phyloP scores from a whole-genome alignment of 1,284 basidiomycete species.

The Boletellus dicymbophilus region DNA sequence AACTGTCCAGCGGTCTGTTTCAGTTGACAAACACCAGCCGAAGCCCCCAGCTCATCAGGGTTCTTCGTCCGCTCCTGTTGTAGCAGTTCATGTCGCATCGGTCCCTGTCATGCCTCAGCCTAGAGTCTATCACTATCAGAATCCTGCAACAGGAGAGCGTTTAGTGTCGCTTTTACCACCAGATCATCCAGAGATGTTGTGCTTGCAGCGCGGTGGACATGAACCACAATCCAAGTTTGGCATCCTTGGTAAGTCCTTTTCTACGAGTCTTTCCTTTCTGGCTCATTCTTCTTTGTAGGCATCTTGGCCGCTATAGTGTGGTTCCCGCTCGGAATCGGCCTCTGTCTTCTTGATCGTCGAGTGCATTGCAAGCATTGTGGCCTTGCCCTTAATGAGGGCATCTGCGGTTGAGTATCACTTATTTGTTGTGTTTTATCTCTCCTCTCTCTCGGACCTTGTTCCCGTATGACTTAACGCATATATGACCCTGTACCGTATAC shows the following conservation, averaged over 20 bases:
- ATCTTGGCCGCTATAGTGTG: constrained; percentile 76
- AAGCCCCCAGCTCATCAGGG: constrained; percentile 9
- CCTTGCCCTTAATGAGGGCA: constrained; percentile 34
- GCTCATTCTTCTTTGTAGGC: constrained; percentile 43
- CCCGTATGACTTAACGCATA: not conserved
- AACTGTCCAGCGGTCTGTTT: constrained; percentile 7
- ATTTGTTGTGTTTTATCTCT: not conserved
- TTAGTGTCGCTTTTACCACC: constrained; percentile 62
- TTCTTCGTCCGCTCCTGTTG: constrained; percentile 14
- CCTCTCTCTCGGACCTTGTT: not conserved
- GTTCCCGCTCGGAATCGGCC: constrained; percentile 77
- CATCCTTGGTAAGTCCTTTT: constrained; percentile 56
- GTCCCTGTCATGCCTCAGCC: constrained; percentile 32
- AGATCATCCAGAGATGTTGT: constrained; percentile 78
- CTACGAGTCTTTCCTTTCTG: not conserved
- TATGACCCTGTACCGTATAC: constrained; percentile 21
- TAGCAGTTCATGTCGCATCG: constrained; percentile 23
- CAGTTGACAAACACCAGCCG: constrained; percentile 11
- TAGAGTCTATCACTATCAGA: constrained; percentile 40
- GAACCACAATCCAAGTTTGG: constrained; percentile 62
- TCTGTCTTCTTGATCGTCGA: constrained; percentile 71
- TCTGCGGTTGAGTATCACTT: constrained; percentile 32
- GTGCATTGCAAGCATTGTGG: constrained; percentile 67
- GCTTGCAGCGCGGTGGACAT: constrained; percentile 72
- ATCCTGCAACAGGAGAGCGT: constrained; percentile 48